Percentiles rank a stretch among this genome's conserved stretches.
Conservation (phyloP, 148 eudicot genomes). For the Nepenthes mirabilis region DNA sequence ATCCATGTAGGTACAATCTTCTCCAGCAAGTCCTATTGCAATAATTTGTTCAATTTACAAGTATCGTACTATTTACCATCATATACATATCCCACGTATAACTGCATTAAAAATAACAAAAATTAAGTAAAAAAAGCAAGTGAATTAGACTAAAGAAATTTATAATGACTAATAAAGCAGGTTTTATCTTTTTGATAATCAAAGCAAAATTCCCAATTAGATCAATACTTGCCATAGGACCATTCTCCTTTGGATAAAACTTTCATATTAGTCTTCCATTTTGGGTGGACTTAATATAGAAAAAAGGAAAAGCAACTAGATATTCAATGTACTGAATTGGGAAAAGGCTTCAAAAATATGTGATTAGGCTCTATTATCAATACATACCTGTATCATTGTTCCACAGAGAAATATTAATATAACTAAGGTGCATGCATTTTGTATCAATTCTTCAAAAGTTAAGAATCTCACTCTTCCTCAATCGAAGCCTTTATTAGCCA, state of each 20-base stretch:
- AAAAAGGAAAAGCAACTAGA: constrained; percentile 87
- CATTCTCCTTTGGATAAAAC: constrained; percentile 63
- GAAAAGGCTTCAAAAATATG: constrained; percentile 69
- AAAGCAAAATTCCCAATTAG: constrained; percentile 54
- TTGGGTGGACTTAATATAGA: constrained; percentile 78
- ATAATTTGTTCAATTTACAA: background rate
- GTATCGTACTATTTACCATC: background rate
- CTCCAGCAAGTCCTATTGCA: constrained; percentile 33
- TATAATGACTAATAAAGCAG: constrained; percentile 72
- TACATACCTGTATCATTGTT: constrained; percentile 41
- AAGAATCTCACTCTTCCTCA: constrained; percentile 64
- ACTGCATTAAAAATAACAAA: background rate
- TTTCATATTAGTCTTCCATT: constrained; percentile 65
- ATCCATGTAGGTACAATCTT: constrained; percentile 93
- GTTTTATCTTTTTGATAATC: constrained; percentile 7
- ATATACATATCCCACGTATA: too few species aligned
- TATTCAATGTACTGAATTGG: constrained; percentile 66
- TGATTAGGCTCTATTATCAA: constrained; percentile 98
- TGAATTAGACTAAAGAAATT: constrained; percentile 5
- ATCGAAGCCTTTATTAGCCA: constrained; percentile 69
- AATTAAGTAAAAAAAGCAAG: constrained; percentile 2
- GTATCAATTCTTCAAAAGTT: constrained; percentile 3
- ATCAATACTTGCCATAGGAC: constrained; percentile 85
- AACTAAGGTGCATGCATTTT: background rate
- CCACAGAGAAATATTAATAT: background rate